Evolutionary conservation across 306 rosid species (phyloP).

Genomic region (Clitoria ternatea): DNA sequence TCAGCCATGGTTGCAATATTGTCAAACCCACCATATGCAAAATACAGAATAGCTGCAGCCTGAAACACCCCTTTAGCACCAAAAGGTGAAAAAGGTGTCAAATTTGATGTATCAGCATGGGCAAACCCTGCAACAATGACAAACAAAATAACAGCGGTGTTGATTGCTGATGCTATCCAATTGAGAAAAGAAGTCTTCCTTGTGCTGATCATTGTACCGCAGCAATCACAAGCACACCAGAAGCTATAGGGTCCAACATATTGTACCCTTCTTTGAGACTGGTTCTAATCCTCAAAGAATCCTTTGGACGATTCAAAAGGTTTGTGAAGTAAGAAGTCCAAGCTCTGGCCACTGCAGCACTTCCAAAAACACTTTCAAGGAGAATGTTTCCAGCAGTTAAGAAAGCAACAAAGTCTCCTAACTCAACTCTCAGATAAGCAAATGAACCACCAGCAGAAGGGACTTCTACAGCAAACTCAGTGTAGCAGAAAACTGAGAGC

Average conservation of each 20-base stretch:
- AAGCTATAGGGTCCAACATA: constrained; percentile 71
- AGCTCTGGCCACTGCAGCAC: constrained; percentile 63
- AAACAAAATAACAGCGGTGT: constrained; percentile 46
- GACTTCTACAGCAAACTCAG: constrained; percentile 71
- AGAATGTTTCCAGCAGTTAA: constrained; percentile 76
- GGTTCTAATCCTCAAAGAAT: constrained; percentile 53
- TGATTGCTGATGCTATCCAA: constrained; percentile 66
- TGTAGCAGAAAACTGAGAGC: constrained; percentile 83
- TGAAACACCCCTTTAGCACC: constrained; percentile 58
- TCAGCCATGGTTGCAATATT: constrained; percentile 68
- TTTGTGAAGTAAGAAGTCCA: constrained; percentile 81
- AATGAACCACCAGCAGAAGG: constrained; percentile 86
- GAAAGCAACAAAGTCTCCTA: constrained; percentile 80
- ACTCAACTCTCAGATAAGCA: constrained; percentile 68
- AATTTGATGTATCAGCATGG: constrained; percentile 49
- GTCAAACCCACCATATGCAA: constrained; percentile 79
- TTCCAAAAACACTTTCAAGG: constrained; percentile 59
- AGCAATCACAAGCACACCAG: constrained; percentile 37
- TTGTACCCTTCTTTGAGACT: constrained; percentile 46
- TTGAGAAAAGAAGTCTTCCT: constrained; percentile 58
- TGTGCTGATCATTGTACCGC: constrained; percentile 59
- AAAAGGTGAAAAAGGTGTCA: constrained; percentile 55
- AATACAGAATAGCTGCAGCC: constrained; percentile 69
- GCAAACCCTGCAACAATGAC: constrained; percentile 50
- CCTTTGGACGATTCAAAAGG: constrained; percentile 44